phyloP scores from a whole-genome alignment of 179 eudicot genomes.

The Nepenthes alata region DNA sequence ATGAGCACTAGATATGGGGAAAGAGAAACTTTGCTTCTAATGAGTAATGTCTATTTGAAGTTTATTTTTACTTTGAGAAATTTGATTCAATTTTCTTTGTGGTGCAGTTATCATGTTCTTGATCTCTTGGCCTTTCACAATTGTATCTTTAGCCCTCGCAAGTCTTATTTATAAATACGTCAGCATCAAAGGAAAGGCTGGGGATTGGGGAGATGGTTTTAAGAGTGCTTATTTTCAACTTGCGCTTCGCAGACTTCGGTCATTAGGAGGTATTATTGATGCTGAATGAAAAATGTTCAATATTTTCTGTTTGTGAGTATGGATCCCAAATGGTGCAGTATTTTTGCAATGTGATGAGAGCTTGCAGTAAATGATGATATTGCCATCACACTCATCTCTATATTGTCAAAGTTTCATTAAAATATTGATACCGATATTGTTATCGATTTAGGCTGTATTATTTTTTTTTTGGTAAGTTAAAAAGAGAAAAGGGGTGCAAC shows the following conservation, averaged over 20 bases:
- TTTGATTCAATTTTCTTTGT: constrained; percentile 11
- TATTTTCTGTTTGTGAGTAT: background rate
- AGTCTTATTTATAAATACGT: constrained; percentile 94
- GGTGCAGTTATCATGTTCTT: constrained; percentile 95
- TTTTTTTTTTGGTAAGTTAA: no score
- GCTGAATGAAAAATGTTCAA: background rate
- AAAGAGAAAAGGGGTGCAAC: constrained; percentile 11
- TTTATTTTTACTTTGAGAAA: background rate
- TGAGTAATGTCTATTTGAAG: background rate
- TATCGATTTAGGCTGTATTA: no score
- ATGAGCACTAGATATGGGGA: no score
- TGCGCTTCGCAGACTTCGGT: constrained; percentile 94
- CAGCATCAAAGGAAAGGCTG: constrained; percentile 92
- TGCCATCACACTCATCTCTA: background rate
- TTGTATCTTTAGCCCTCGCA: constrained; percentile 86
- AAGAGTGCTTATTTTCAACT: constrained; percentile 99
- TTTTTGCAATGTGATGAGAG: background rate
- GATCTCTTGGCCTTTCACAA: constrained; percentile 92
- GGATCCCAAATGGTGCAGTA: background rate
- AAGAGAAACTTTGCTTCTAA: no score
- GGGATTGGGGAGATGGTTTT: constrained; percentile 99
- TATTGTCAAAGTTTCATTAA: no score
- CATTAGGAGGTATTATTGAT: constrained; percentile 67
- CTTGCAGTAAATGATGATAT: background rate
- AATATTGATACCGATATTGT: no score